Evolutionary conservation across 2,329 filamentous ascomycete genomes (phyloP).

Genomic region (Didymellaceae sp.): DNA sequence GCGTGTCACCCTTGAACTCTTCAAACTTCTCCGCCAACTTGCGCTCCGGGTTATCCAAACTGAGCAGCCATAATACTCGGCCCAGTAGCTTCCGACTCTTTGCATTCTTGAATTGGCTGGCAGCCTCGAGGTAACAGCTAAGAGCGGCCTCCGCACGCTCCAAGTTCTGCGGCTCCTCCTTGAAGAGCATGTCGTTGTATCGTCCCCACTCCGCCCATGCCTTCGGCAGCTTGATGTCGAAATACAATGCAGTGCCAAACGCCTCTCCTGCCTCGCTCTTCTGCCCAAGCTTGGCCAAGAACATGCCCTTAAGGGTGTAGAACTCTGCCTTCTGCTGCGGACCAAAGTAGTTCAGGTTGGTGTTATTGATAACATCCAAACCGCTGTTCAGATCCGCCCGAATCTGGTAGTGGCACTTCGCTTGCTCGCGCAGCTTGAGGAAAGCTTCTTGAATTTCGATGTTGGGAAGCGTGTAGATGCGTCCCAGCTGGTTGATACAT

Average conservation of each 20-base stretch:
- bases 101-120: constrained; percentile 94
- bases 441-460: constrained; percentile 99
- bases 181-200: constrained; percentile 96
- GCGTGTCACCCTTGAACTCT: constrained; percentile 95
- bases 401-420: constrained; percentile 98
- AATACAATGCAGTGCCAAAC: constrained; percentile 93
- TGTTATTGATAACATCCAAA: constrained; percentile 98
- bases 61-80: constrained; percentile 92
- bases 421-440: constrained; percentile 96
- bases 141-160: constrained; percentile 88
- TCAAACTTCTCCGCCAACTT: constrained; percentile 86
- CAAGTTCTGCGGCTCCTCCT: constrained; percentile 82
- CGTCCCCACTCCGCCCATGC: constrained; percentile 99
- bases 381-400: constrained; percentile 89
- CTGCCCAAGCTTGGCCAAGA: constrained; percentile 90
- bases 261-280: constrained; percentile 91
- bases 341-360: constrained; percentile 98
- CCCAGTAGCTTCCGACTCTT: constrained; percentile 95
- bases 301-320: constrained; percentile 99
- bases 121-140: constrained; percentile 94
- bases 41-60: constrained; percentile 86
- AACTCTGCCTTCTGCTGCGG: constrained; percentile 97
- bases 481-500: constrained; percentile 94
- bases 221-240: constrained; percentile 93
- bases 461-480: constrained; percentile 98